These are phyloP conservation scores for Papilionanthe hybrid DNA, from an alignment of 116 monocot species.

Conservation along the genomic window DNA sequence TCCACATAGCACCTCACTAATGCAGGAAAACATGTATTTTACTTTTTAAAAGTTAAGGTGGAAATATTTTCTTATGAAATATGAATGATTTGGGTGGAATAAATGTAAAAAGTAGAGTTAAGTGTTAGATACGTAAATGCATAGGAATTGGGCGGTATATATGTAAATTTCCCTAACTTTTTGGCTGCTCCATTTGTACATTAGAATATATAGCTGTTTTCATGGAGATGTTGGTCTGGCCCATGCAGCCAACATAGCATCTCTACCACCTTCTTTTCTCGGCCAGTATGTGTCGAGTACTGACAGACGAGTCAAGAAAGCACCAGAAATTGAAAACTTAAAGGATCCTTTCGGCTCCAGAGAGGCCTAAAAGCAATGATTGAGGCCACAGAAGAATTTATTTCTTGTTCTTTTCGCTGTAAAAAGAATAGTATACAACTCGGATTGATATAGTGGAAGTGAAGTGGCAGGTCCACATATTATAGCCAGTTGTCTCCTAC, in stretches of 20 bases:
- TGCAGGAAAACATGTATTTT: too few species aligned
- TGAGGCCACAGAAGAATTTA: background rate
- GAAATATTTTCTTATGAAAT: too few species aligned
- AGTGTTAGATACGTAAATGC: too few species aligned
- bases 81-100: too few species aligned
- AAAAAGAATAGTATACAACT: background rate
- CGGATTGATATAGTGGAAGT: background rate
- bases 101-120: too few species aligned
- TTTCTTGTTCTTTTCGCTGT: background rate
- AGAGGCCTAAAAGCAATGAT: background rate
- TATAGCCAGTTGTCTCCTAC: background rate
- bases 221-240: background rate
- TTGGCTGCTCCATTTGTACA: too few species aligned
- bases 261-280: background rate
- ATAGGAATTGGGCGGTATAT: too few species aligned
- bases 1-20: too few species aligned
- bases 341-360: background rate
- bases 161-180: too few species aligned
- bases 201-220: too few species aligned
- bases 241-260: background rate
- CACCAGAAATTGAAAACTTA: background rate
- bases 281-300: background rate
- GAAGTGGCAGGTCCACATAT: background rate
- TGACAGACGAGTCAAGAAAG: background rate
- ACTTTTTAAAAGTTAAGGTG: too few species aligned